Base-by-base conservation (phyloP, 1,139 yeast genomes). In the Debaryomyces singareniensis region DNA sequence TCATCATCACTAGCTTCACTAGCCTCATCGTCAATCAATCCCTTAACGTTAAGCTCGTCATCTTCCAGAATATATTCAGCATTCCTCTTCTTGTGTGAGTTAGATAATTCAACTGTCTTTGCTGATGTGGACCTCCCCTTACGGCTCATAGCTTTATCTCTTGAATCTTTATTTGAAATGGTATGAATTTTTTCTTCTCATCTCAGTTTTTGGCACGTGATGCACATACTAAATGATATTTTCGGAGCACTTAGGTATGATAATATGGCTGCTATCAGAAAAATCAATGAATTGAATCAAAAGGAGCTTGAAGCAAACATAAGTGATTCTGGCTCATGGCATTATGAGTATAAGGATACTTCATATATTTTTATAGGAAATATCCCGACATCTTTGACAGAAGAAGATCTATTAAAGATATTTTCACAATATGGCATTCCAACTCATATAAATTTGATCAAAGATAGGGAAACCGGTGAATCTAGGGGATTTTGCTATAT, bases 351-450 rank as follows among this genome's bases (percentile, higher is more conserved):
- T 49, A 62, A 65, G 20, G 91, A 86, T 41, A 74, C 93, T 0
- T 51, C 61, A n/a, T 64, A 62, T 36, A 49, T 65, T 29, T 71
- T 57, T 45, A 75, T 89, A 18, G 94, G 95, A 1, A 77, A 82
- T n/a, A 53, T 91, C 13, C 80, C 87, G 9, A 56, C 46, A 13
- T 72, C 71, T 27, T 51, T 87, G 25, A 74, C 75, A 6, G 95
- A 84, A 45, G 77, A 78, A 25, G 97, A 91, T 47, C 54, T 91
- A 2, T 48, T 87, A 7, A 70, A 77, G 0, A 74, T 89, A 24
- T 91, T 91, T 49, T 82, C 96, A 4, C 97, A 91, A 50, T 91
- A 71, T 52, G 98, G 98, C 1, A 70, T 78, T 16, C 96, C 96
- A 0, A 80, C 84, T 0, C 87, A 83, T 47, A 52, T 89, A 24